Evolutionary conservation across 495 filamentous ascomycete genomes (phyloP).

Genomic region (Penicillium bovifimosum): DNA sequence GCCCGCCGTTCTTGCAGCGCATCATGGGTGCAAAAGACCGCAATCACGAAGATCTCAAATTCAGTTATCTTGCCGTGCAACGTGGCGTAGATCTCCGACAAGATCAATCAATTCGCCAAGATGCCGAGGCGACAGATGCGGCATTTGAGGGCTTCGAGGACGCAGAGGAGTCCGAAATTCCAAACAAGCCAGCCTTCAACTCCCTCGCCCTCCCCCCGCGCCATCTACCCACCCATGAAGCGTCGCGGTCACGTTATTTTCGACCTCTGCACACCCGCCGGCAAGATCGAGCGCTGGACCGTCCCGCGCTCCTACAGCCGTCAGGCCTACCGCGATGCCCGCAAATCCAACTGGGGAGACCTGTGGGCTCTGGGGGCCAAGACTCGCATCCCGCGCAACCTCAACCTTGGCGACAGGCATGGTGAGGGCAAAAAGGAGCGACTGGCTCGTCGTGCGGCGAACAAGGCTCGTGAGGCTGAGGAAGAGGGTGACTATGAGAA

Average conservation of each 20-base stretch:
- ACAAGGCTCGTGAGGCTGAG: slow-evolving; percentile 22
- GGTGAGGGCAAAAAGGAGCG: slow-evolving; percentile 50
- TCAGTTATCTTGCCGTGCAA: slow-evolving; percentile 83
- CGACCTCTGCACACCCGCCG: slow-evolving; percentile 84
- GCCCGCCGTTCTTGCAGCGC: slow-evolving; percentile 75
- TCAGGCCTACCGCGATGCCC: slow-evolving; percentile 81
- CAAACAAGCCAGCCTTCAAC: slow-evolving; percentile 32
- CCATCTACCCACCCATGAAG: slow-evolving; percentile 77
- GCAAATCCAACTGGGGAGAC: slow-evolving; percentile 88
- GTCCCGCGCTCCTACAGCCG: slow-evolving; percentile 75
- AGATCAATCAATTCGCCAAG: slow-evolving; percentile 34
- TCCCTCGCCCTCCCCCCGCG: slow-evolving; percentile 73
- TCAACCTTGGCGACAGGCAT: slow-evolving; percentile 58
- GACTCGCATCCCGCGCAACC: slow-evolving; percentile 57
- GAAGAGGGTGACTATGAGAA: slow-evolving; percentile 16
- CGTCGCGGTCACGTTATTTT: slow-evolving; percentile 79
- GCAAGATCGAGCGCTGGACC: slow-evolving; percentile 88
- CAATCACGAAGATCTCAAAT: slow-evolving; percentile 87
- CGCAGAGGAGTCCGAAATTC: slow-evolving; percentile 10
- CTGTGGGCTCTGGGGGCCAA: slow-evolving; percentile 94
- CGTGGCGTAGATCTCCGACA: slow-evolving; percentile 58
- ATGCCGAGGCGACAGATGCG: slow-evolving; percentile 39
- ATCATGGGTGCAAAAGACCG: slow-evolving; percentile 62
- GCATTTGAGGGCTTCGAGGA: slow-evolving; percentile 49
- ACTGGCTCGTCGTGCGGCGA: slow-evolving; percentile 31